Base-by-base conservation (phyloP, 352 stramenopile genomes). In the Phytopythium oedochilum region DNA sequence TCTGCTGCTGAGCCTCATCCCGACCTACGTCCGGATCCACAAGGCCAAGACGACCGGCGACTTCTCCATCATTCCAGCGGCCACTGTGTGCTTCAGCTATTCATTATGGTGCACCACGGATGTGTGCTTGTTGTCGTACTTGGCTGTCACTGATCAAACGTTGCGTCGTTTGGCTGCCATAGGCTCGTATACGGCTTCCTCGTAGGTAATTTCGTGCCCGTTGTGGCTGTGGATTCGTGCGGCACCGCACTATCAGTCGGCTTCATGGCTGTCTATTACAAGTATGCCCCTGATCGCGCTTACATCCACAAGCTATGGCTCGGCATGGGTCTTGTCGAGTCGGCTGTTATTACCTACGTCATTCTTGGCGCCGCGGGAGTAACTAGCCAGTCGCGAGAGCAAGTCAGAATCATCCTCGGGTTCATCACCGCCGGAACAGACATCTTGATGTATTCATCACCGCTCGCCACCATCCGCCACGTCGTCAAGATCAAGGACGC, bases 131-230 rank as follows among this genome's bases (percentile, higher is more conserved):
- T n/a, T n/a, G n/a, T n/a, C n/a, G n/a, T n/a, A n/a, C n/a, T n/a
- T n/a, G n/a, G n/a, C n/a, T n/a, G n/a, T 5, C 1, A 29, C 36
- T 23, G 12, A 40, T 10, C 8, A 9, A n/a, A 40, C 7, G 2
- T 10, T 43, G 18, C 43, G 25, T 34, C 17, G 29, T 39, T 18
- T 20, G 34, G n/a, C n/a, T n/a, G n/a, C n/a, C n/a, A 28, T 36
- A 63, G 57, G 58, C 34, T 64, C 18, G 55, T 74, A 14, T 79
- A 76, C 53, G 63, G 63, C 18, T 69, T 60, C 38, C 46, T 70
- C 25, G 66, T 65, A 12, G 43, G 59, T 2, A 58, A 64, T 28
- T 68, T 64, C 50, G 73, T 79, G n/a, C 66, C 70, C 8, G 59
- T 76, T 6, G 64, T 75, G 23, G 43, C 50, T 6, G 73, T 68